Evolutionary conservation across 306 rosid genomes (phyloP), one percentile per base, ranked within the genome.

Genomic region (Carpinus fangiana): DNA sequence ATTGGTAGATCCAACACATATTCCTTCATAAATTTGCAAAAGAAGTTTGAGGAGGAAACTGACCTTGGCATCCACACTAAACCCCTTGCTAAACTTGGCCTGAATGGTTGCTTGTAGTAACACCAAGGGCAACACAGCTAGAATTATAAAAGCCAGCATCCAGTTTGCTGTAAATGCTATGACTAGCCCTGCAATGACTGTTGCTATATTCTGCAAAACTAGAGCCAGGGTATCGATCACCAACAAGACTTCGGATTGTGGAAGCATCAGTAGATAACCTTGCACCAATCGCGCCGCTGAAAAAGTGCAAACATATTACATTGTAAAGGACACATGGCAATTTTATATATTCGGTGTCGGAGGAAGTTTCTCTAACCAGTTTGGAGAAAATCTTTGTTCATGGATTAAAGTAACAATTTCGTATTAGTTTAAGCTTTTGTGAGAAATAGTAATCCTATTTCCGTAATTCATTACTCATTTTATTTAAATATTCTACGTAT

Each of bases 31-130:
- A 52, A 53, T 55, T 56, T 41, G 45, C 45, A 41, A 1, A 41
- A 48, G 4, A 11, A 11, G 2, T 4, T 71, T 60, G 7, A 48
- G 16, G 18, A 21, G 50, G 67, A 23, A 28, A 73, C 84, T 76
- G 23, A 94, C 98, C 92, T 92, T 95, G 78, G 98, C 92, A 75
- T 95, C 98, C 9, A 87, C 96, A 78, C 95, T 87, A 54, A 95
- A 95, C 38, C 97, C 98, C 80, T 69, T 82, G 2, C 87, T 60
- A 79, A 87, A 91, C 78, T 67, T 95, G 53, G 82, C 21, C 79
- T 91, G 93, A 61, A 89, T 5, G 31, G 47, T 1, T 38, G 92
- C 97, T 84, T 92, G 98, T 9, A 85, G 0, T 20, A 90, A 8
- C 55, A 95, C 3, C 20, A 88, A 13, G 5, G 98, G 98, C 17